Base-by-base conservation (phyloP, 805 yeast species). In the Candida palmyrensis region DNA sequence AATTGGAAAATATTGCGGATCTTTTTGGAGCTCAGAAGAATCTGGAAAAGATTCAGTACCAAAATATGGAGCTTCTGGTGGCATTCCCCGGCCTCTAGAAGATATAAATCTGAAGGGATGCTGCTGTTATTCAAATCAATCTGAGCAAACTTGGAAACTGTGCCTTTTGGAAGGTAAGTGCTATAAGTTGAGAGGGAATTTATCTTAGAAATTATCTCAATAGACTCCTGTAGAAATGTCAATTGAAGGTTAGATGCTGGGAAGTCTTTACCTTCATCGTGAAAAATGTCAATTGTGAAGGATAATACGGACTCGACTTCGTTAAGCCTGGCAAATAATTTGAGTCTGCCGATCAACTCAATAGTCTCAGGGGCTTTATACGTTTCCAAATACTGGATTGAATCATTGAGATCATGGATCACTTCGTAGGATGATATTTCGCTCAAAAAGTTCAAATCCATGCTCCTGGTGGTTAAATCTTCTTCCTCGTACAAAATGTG, bases 401-500 rank as follows among this genome's bases (percentile, higher is more conserved):
- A 48, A 6, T 38, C 38, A 3, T 60, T 52, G 5, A 77, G 37
- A n/a, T 52, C 58, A 6, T 45, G 42, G 4, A 48, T 20, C 0
- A 59, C 51, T 6, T 44, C 40, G 13, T 44, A 47, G 3, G 49
- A 32, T 9, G 52, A 36, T 6, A 59, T 46, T 29, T 44, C 49
- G 10, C 32, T 30, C 29, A 63, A 50, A 33, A 57, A 59, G 39
- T 42, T 46, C 68, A 65, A 45, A 24, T 76, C 78, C 78, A 80
- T 75, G 10, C 68, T 66, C 43, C 80, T 74, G 1, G 82, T 73
- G 36, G 78, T 77, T 20, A 83, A 57, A 55, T 84, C 94, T 49
- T 83, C 92, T 47, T 81, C 92, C 47, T 82, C 87, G 41, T 73
- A 75, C 8, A 82, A 59, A 6, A 77, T 80, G n/a, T 79, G 79